These are phyloP conservation scores for Plasmodiophora brassicae DNA, from an alignment of 208 protist species.

Conservation along the genomic window DNA sequence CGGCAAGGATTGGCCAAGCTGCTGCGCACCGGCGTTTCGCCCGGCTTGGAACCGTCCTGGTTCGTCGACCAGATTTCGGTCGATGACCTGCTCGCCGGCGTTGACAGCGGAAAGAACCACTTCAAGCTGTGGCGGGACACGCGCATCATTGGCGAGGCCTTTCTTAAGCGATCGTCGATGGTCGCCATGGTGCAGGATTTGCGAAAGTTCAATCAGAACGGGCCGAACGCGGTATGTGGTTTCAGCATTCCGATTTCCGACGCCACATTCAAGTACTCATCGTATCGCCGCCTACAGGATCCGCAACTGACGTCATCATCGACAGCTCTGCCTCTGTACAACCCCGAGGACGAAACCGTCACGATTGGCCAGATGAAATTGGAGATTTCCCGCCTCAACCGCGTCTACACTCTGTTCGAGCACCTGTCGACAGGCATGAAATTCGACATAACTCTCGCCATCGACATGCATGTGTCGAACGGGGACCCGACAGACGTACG, in stretches of 20 bases:
- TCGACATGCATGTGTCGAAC: background rate
- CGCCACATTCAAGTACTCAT: background rate
- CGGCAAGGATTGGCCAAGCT: no score
- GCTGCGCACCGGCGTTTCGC: background rate
- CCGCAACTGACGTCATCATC: no score
- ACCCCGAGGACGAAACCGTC: background rate
- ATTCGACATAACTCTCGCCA: conserved; percentile 16
- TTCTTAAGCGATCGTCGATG: background rate
- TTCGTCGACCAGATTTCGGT: background rate
- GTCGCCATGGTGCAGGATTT: background rate
- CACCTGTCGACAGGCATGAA: background rate
- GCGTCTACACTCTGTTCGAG: conserved; percentile 17
- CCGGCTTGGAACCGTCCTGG: background rate
- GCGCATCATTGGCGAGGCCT: background rate
- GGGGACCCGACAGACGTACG: background rate
- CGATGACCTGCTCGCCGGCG: background rate
- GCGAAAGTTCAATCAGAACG: background rate
- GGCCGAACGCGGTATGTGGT: background rate
- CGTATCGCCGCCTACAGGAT: no score
- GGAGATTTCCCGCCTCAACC: background rate
- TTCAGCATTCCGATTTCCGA: no score
- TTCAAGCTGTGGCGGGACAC: background rate
- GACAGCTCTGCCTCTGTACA: background rate
- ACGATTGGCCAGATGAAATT: background rate
- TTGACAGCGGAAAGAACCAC: background rate